A percentile compares a stretch with the other conserved stretches of the same genome.
These are phyloP conservation scores for Candida easanensis DNA, from an alignment of 805 yeast species.

Conservation along the genomic window DNA sequence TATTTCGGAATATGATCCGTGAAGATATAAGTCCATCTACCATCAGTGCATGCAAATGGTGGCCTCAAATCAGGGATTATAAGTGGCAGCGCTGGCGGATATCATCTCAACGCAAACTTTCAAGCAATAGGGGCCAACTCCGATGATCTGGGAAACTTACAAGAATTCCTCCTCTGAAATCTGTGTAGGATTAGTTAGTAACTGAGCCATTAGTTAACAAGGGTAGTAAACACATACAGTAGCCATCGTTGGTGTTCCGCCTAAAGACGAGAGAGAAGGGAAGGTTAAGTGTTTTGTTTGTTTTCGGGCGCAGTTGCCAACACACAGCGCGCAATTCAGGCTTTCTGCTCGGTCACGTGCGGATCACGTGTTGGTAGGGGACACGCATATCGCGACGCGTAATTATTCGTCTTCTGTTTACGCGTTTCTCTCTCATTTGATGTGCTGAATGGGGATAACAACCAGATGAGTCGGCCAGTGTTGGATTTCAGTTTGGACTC, in stretches of 20 bases:
- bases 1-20: too few species aligned
- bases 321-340: too few species aligned
- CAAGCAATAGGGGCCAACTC: background rate
- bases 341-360: too few species aligned
- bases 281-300: background rate
- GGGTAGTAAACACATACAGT: background rate
- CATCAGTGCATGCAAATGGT: too few species aligned
- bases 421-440: too few species aligned
- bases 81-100: background rate
- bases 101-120: background rate
- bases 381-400: too few species aligned
- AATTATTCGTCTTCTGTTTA: too few species aligned
- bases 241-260: background rate
- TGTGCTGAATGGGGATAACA: too few species aligned
- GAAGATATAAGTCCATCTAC: too few species aligned
- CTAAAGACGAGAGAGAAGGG: background rate
- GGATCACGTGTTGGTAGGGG: too few species aligned
- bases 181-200: background rate
- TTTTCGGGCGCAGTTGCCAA: too few species aligned
- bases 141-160: background rate
- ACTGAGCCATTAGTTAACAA: background rate
- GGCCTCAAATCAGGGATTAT: too few species aligned
- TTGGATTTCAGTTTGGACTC: slow-evolving; percentile 21
- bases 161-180: slow-evolving; percentile 1
- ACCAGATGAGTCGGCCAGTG: slow-evolving; percentile 22